Evolutionary conservation across 1,284 basidiomycete species (phyloP), one percentile per base, ranked within the genome.

Genomic region (Pseudozyma sp.): DNA sequence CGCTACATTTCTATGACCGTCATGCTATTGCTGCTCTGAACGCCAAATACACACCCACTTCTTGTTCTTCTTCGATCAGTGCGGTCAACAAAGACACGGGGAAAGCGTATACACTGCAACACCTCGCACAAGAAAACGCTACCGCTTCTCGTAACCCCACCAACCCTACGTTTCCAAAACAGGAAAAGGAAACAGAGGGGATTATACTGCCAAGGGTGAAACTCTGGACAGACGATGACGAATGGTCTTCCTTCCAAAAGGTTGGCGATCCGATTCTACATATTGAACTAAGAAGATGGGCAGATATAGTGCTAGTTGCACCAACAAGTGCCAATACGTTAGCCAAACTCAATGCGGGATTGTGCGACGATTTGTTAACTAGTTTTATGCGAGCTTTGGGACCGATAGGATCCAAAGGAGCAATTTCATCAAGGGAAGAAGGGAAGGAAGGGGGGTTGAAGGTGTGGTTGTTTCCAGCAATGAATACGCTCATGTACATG

Each of bases 401-500:
- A 9, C 16, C 34, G 25, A 1, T 31, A 7, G 16, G 21, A 25
- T 48, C 45, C 25, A 6, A 31, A 31, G 25, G 45, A n/a, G n/a
- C n/a, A n/a, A n/a, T n/a, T n/a, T n/a, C n/a, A n/a, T n/a, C n/a
- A n/a, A n/a, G n/a, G n/a, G n/a, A n/a, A n/a, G n/a, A 31, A 31
- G 25, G 25, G 25, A 31, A 31, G 25, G 25, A 31, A 31, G 91
- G 93, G 0, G 88, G 88, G 2, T 96, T 92, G 0, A 92, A 92
- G 2, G 94, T 93, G 16, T 92, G 92, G 78, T 86, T 98, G 36
- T 98, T 95, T 80, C 97, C 96, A 3, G 96, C 97, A 0, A 99
- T 98, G 96, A 99, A 99, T 85, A 98, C 95, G 6, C 87, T 93
- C 74, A 98, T 99, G 96, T 98, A 93, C 83, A 89, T 92, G 71